Base-by-base conservation (phyloP, 2,329 filamentous ascomycete species). In the Claviceps citrina region DNA sequence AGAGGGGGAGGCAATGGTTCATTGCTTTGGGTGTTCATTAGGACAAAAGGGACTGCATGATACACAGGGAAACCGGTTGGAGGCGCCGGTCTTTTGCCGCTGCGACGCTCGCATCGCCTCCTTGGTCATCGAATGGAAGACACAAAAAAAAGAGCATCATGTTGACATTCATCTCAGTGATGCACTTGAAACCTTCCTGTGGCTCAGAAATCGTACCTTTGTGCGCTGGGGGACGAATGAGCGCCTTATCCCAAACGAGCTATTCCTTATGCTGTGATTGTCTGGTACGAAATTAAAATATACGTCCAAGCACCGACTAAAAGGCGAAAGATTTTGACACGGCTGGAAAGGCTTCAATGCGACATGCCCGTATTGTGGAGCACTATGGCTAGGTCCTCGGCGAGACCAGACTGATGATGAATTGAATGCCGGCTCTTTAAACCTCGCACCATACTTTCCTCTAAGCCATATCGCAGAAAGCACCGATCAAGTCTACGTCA, bases 21-120 rank as follows among this genome's bases (percentile, higher is more conserved):
- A 67, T 66, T 67, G 63, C 63, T 67, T 63, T 60, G 66, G 66
- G 66, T 69, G 66, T 69, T 68, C 58, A 64, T 60, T 61, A 62
- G 63, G 66, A 59, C 59, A 62, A 63, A 63, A 62, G 62, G 64
- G 56, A 63, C 60, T 64, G 60, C 62, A 67, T 66, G 65, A 66
- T 64, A 62, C 58, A 63, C 56, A 45, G 50, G 50, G 48, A 51
- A 50, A 45, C 44, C 46, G 52, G 51, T 53, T 51, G 46, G 48
- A 56, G 55, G 59, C 60, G 60, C 58, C 58, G 58, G 60, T 60
- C 58, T 59, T 55, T 56, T 62, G 62, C 62, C 59, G 64, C 66
- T 60, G 61, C 56, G 57, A 56, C 51, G 60, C 57, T 59, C 60
- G 55, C 54, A 54, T 49, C 57, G 58, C 57, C 58, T 60, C 22